phyloP scores from a whole-genome alignment of 2,329 filamentous ascomycete species.

The Curvularia sp. region DNA sequence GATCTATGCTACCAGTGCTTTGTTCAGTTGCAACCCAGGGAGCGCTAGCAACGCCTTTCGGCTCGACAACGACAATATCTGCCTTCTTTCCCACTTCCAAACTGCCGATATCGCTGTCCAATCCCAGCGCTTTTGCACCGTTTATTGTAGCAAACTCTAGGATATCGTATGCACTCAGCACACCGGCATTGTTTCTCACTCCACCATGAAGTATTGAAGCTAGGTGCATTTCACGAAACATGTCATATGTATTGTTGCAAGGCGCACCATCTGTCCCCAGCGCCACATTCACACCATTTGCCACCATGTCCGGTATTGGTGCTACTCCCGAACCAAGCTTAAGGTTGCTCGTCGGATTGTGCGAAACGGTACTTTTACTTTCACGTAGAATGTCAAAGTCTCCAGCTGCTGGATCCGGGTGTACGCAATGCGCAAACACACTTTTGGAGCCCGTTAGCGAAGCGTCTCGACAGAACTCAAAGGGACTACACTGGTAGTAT shows the following conservation, averaged over 20 bases:
- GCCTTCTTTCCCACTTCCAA: constrained; percentile 54
- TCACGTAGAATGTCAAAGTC: constrained; percentile 52
- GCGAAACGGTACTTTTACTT: constrained; percentile 38
- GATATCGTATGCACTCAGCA: constrained; percentile 29
- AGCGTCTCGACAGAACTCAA: constrained; percentile 37
- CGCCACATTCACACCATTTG: constrained; percentile 26
- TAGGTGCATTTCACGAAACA: constrained; percentile 41
- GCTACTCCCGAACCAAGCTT: constrained; percentile 36
- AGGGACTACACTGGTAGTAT: constrained; percentile 52
- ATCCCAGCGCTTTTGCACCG: constrained; percentile 32
- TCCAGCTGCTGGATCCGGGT: constrained; percentile 52
- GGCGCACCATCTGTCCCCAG: constrained; percentile 38
- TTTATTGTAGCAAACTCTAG: constrained; percentile 38
- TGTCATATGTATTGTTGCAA: constrained; percentile 43
- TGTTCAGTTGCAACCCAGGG: constrained; percentile 50
- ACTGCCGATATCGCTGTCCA: constrained; percentile 52
- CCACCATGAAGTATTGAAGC: constrained; percentile 31
- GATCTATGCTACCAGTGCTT: constrained; percentile 42
- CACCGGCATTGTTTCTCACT: constrained; percentile 22
- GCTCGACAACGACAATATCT: constrained; percentile 50
- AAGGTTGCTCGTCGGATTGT: constrained; percentile 36
- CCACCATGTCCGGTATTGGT: constrained; percentile 26
- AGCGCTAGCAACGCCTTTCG: constrained; percentile 45
- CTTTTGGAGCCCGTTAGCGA: constrained; percentile 49
- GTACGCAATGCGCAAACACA: constrained; percentile 47